Evolutionary conservation across 2,329 filamentous ascomycete species (phyloP).

Genomic region (Botrytis paeoniae): DNA sequence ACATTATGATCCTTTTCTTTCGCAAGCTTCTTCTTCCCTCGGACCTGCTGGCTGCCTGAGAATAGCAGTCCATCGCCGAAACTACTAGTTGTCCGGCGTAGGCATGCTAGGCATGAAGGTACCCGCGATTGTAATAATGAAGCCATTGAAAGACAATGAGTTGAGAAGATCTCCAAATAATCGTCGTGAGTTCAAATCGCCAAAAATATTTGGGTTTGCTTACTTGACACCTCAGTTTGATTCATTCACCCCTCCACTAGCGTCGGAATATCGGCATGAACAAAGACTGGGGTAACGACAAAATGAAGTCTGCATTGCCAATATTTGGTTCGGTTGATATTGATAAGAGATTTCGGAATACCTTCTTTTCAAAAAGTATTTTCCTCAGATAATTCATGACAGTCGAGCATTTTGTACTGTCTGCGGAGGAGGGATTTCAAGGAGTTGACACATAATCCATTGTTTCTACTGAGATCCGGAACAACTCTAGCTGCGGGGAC

Average conservation of each 20-base stretch:
- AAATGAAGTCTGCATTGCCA: not conserved
- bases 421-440: not conserved
- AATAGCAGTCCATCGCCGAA: conserved; percentile 26
- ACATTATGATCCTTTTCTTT: conserved; percentile 40
- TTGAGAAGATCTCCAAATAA: not conserved
- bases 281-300: conserved; percentile 3
- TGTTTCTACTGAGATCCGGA: not conserved
- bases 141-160: conserved; percentile 29
- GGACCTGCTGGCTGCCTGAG: conserved; percentile 38
- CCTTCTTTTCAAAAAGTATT: not conserved
- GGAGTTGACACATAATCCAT: not conserved
- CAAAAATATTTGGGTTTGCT: conserved; percentile 18
- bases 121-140: conserved; percentile 31
- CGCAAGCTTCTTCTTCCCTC: conserved; percentile 46
- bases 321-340: conserved; percentile 2
- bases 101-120: conserved; percentile 35
- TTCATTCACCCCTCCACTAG: conserved; percentile 4
- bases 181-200: not conserved
- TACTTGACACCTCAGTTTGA: conserved; percentile 5
- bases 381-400: not conserved
- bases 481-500: conserved; percentile 9
- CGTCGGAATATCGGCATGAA: conserved; percentile 8
- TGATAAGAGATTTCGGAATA: conserved; percentile 11
- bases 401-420: not conserved
- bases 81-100: conserved; percentile 32